phyloP scores from a whole-genome alignment of 257 asterid species.

The Solanum microdontum region DNA sequence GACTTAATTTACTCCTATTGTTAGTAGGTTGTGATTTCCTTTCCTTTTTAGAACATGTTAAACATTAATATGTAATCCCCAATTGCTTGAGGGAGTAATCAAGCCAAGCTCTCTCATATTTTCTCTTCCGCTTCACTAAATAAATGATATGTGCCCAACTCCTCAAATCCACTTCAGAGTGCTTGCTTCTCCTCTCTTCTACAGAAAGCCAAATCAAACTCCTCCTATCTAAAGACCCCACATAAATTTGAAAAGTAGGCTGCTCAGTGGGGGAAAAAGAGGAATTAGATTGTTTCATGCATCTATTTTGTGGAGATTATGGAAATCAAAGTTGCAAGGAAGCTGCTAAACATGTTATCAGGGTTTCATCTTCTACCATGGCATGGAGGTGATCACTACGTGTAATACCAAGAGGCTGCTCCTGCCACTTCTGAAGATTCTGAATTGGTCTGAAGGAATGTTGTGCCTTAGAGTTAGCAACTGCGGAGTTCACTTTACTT shows the following conservation, averaged over 20 bases:
- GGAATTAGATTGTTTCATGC: neutral
- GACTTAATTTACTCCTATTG: neutral
- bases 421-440: neutral
- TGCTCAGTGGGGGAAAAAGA: neutral
- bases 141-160: neutral
- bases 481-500: neutral
- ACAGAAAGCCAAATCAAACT: neutral
- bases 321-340: neutral
- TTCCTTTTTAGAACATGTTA: neutral
- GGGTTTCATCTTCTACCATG: neutral
- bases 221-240: neutral
- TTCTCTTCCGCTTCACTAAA: neutral
- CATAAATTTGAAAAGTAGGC: neutral
- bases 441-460: neutral
- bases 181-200: neutral
- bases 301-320: neutral
- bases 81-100: neutral
- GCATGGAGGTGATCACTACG: neutral
- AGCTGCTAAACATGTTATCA: neutral
- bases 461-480: neutral
- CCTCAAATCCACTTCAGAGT: neutral
- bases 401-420: neutral
- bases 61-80: neutral
- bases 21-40: neutral
- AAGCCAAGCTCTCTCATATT: neutral